These are phyloP conservation scores for Corymbia citriodora DNA, from an alignment of 441 rosid genomes.

Conservation along the genomic window DNA sequence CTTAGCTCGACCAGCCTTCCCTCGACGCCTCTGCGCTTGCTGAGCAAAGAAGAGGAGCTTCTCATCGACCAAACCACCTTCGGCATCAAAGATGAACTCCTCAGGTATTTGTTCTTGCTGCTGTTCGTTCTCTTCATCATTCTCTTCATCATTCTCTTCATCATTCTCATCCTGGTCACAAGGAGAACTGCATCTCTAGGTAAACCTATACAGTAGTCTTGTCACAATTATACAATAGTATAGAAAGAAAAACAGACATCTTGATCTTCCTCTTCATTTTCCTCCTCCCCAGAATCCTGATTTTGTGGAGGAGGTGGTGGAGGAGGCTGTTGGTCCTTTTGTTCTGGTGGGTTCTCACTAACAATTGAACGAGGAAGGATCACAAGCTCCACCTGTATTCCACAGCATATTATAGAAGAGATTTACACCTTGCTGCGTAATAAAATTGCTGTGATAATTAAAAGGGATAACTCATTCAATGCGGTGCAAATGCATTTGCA, in stretches of 20 bases:
- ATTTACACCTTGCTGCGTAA: neutral
- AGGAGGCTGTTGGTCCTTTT: conserved; percentile 89
- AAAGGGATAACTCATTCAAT: neutral
- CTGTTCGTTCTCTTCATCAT: conserved; percentile 71
- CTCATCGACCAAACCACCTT: conserved; percentile 98
- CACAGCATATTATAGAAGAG: conserved; percentile 12
- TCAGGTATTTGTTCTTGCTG: conserved; percentile 97
- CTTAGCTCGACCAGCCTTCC: conserved; percentile 99
- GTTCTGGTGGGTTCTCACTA: conserved; percentile 84
- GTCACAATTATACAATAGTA: neutral
- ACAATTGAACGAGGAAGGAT: conserved; percentile 91
- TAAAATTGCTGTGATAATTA: neutral
- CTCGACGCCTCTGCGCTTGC: conserved; percentile 88
- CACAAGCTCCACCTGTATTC: conserved; percentile 88
- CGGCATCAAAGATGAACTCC: conserved; percentile 96
- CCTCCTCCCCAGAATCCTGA: conserved; percentile 72
- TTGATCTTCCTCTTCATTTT: conserved; percentile 74
- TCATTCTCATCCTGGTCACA: conserved; percentile 47
- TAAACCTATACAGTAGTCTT: neutral
- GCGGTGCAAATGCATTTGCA: neutral
- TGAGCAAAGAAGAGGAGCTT: conserved; percentile 97
- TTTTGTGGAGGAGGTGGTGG: conserved; percentile 95
- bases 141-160: conserved; percentile 57
- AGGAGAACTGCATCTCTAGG: conserved; percentile 4
- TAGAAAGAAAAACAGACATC: conserved; percentile 36